These are phyloP conservation scores for Cucurbitaria berberidis DNA, from an alignment of 2,329 filamentous ascomycete species.

Conservation along the genomic window DNA sequence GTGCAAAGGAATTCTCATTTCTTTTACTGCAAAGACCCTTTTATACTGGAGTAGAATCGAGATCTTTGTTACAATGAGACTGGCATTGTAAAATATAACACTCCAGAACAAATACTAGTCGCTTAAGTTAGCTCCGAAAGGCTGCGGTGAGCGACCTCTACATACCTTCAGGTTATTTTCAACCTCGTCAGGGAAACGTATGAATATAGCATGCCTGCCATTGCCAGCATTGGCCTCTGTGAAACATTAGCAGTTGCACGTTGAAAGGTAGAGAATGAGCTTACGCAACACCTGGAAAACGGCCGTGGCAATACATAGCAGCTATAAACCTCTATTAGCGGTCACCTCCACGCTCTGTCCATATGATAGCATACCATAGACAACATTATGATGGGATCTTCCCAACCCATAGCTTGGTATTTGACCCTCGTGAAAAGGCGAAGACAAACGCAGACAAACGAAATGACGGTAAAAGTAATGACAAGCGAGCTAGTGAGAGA, in stretches of 20 bases:
- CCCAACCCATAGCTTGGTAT: slow-evolving; percentile 24
- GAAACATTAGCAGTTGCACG: slow-evolving; percentile 1
- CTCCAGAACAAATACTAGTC: slow-evolving; percentile 34
- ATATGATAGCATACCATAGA: slow-evolving; percentile 20
- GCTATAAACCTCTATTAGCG: slow-evolving; percentile 8
- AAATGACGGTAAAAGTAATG: slow-evolving; percentile 25
- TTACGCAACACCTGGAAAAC: slow-evolving; percentile 27
- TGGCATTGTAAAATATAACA: slow-evolving; percentile 32
- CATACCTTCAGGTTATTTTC: slow-evolving; percentile 23
- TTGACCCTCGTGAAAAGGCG: slow-evolving; percentile 30
- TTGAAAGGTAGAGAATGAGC: neutral
- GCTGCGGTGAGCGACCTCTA: neutral
- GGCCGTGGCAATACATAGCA: slow-evolving; percentile 13
- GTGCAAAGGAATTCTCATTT: slow-evolving; percentile 32
- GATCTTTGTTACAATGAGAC: slow-evolving; percentile 32
- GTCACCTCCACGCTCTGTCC: no score
- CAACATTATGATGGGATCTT: slow-evolving; percentile 29
- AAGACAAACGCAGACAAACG: slow-evolving; percentile 26
- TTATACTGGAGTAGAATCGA: slow-evolving; percentile 39
- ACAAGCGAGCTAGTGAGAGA: slow-evolving; percentile 22
- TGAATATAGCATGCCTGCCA: slow-evolving; percentile 32
- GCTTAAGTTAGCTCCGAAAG: slow-evolving; percentile 3
- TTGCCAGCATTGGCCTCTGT: slow-evolving; percentile 28
- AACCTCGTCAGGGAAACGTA: slow-evolving; percentile 18
- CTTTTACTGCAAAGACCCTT: slow-evolving; percentile 31